Percentiles rank a stretch among this genome's conserved stretches.
Evolutionary conservation across 148 eudicot genomes (phyloP).

Genomic region (Fallopia convolvulus): DNA sequence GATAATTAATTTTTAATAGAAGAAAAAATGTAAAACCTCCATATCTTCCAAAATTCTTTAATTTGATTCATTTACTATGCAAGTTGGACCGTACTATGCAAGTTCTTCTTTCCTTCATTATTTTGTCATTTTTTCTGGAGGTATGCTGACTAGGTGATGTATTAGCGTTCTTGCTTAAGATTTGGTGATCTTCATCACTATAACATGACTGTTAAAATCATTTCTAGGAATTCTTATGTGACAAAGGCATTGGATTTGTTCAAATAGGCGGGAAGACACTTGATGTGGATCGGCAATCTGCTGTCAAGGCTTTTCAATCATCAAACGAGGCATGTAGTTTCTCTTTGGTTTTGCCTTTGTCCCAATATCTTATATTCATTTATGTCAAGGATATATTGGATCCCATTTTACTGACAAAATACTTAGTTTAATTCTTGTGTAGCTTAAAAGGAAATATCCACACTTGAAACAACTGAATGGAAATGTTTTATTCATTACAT

Average conservation of each 20-base stretch:
- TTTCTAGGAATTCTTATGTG: conserved; percentile 65
- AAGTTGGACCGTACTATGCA: not conserved
- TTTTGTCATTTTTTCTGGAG: not conserved
- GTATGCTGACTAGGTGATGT: not conserved
- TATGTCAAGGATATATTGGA: not conserved
- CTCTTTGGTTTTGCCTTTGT: not conserved
- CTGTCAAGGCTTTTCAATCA: conserved; percentile 67
- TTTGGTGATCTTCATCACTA: conserved; percentile 2
- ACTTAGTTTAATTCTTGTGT: not conserved
- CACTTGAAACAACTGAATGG: not conserved
- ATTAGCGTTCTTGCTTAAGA: not conserved
- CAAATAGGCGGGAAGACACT: conserved; percentile 67
- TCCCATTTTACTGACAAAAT: not conserved
- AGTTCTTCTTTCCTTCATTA: not conserved
- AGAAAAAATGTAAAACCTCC: not conserved
- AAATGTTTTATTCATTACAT: not conserved
- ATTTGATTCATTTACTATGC: not conserved
- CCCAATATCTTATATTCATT: not conserved
- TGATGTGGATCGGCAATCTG: conserved; percentile 62
- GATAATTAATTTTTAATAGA: not conserved
- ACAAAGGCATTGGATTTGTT: conserved; percentile 67
- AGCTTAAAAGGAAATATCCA: not conserved
- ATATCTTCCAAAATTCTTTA: not conserved
- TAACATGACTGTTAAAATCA: not conserved
- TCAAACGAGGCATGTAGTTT: conserved; percentile 49